A percentile compares a stretch with the other conserved stretches of the same genome.
These are phyloP conservation scores for Fusarium tricinctum DNA, from an alignment of 2,329 filamentous ascomycete genomes.

Conservation along the genomic window DNA sequence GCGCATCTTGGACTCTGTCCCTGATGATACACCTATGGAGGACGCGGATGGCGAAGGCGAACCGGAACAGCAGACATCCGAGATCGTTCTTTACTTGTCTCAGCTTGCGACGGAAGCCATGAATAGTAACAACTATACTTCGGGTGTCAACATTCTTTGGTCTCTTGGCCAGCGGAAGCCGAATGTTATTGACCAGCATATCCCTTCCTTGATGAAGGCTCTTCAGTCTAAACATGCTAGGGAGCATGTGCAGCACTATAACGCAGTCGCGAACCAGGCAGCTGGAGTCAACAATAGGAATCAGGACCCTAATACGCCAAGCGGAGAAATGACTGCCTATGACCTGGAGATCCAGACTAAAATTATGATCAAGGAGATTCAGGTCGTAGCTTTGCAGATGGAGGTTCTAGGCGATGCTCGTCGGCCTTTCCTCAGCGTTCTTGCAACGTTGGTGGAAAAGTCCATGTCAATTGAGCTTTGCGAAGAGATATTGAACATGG, in stretches of 20 bases:
- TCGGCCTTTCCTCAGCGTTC: slow-evolving; percentile 92
- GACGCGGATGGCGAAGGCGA: slow-evolving; percentile 88
- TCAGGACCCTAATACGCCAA: slow-evolving; percentile 68
- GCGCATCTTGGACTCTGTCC: slow-evolving; percentile 89
- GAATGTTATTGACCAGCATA: slow-evolving; percentile 89
- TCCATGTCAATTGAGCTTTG: slow-evolving; percentile 89
- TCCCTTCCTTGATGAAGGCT: slow-evolving; percentile 90
- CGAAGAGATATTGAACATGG: slow-evolving; percentile 92
- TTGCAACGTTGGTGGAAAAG: slow-evolving; percentile 95
- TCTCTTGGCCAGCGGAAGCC: slow-evolving; percentile 88
- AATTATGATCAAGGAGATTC: slow-evolving; percentile 94
- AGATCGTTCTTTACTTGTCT: slow-evolving; percentile 88
- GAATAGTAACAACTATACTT: slow-evolving; percentile 83
- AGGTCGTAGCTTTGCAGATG: slow-evolving; percentile 92
- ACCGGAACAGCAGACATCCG: slow-evolving; percentile 83
- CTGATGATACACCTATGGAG: slow-evolving; percentile 79
- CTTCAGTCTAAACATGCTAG: slow-evolving; percentile 92
- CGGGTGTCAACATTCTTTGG: slow-evolving; percentile 94
- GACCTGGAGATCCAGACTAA: slow-evolving; percentile 91
- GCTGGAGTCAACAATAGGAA: slow-evolving; percentile 58
- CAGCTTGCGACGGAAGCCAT: slow-evolving; percentile 90
- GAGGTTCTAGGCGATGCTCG: slow-evolving; percentile 91
- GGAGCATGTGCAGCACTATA: slow-evolving; percentile 88
- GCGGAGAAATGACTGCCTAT: slow-evolving; percentile 74
- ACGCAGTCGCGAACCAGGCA: slow-evolving; percentile 67